Evolutionary conservation across 768 basidiomycete genomes (phyloP), one percentile per base, ranked within the genome.

Genomic region (Macrolepiota dolichaula): DNA sequence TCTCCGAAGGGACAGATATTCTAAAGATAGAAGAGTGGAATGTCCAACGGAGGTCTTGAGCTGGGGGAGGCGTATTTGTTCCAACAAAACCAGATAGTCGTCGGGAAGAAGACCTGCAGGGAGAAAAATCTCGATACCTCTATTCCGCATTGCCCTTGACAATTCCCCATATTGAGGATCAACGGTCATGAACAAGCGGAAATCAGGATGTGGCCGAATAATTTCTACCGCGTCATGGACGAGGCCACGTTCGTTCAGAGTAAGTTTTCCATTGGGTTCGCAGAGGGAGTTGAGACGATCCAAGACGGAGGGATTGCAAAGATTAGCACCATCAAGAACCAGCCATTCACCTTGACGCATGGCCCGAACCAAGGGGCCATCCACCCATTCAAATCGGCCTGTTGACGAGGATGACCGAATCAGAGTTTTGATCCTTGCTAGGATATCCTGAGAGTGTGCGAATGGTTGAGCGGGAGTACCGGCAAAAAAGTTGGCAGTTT

Each of bases 121-220:
- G 57, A 94, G 67, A 29, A 82, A 81, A 51, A 98, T 81, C 73
- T 99, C 97, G 37, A 97, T 78, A 17, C 96, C 96, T 59, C 97
- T 86, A 74, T 99, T 99, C 25, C 97, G 89, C 97, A 99, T 99
- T 1, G 97, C 97, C 38, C 97, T 83, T 1, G 97, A 98, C 11
- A 98, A 77, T 73, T 99, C 97, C 49, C 97, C 97, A 63, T 89
- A 82, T 63, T 88, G 87, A 29, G 94, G 91, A 69, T 99, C 93
- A 55, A 96, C 86, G 1, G 88, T 85, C 94, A 99, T 96, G 75
- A 98, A 90, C 4, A 99, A 77, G 27, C 96, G 84, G 76, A 99
- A 99, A 65, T 88, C 79, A 1, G 89, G 86, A 70, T 98, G 96
- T 1, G 97, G 96, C 44, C 73, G 78, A 63, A 98, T 75, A 55